A percentile compares a stretch with the other conserved stretches of the same genome.
These are phyloP conservation scores for Picea abies DNA, from an alignment of 83 land plant species.

Conservation along the genomic window DNA sequence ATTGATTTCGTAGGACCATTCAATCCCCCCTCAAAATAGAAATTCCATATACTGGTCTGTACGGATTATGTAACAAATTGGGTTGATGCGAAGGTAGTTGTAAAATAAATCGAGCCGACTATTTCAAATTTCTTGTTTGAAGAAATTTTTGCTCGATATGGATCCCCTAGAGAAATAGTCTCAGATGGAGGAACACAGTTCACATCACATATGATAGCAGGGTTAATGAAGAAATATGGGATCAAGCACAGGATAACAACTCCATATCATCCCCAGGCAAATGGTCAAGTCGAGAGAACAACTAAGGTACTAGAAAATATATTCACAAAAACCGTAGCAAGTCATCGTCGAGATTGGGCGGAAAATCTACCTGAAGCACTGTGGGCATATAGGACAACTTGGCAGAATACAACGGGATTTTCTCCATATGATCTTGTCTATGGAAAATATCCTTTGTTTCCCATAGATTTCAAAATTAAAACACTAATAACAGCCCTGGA, in stretches of 20 bases:
- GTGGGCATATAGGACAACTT: constrained; percentile 21
- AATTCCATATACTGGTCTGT: not conserved
- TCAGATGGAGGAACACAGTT: too few relatives aligned
- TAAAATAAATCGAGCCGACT: not conserved
- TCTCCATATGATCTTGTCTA: constrained; percentile 16
- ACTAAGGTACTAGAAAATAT: constrained; percentile 19
- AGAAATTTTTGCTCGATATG: constrained; percentile 8
- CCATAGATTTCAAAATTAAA: constrained; percentile 13
- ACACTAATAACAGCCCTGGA: constrained; percentile 14
- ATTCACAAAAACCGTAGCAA: constrained; percentile 15
- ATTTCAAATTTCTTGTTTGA: constrained; percentile 7
- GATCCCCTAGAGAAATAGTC: not conserved
- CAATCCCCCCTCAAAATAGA: not conserved
- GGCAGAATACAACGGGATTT: constrained; percentile 8
- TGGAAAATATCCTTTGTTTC: constrained; percentile 16
- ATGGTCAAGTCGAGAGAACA: constrained; percentile 18
- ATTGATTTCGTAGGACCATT: not conserved
- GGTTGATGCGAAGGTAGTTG: constrained; percentile 13
- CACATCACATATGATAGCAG: too few relatives aligned
- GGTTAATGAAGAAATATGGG: constrained; percentile 18
- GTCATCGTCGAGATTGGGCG: constrained; percentile 20
- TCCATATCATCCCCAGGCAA: constrained; percentile 16
- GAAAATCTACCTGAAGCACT: constrained; percentile 9
- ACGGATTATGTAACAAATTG: constrained; percentile 15
- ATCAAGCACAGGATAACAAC: not conserved